A percentile compares a stretch with the other conserved stretches of the same genome.
phyloP scores from a whole-genome alignment of 163 green algal species.

The Scenedesmus sp. region DNA sequence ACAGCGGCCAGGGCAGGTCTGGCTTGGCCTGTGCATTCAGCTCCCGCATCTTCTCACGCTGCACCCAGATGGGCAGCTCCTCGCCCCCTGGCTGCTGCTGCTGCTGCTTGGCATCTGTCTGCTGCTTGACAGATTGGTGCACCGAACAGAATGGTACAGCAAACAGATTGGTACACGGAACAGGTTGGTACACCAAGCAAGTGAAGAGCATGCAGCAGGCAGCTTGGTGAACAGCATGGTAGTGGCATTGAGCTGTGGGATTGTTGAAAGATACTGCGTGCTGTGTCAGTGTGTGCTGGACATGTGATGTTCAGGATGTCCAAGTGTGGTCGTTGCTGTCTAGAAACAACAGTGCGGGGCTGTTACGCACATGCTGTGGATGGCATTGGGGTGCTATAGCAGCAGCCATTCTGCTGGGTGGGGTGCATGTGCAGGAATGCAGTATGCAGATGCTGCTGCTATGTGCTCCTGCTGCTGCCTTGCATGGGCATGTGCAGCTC shows the following conservation, averaged over 20 bases:
- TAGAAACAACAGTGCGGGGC: too few species aligned
- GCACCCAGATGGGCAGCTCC: constrained; percentile 66
- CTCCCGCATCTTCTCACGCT: constrained; percentile 68
- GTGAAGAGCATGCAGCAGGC: neutral
- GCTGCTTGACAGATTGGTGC: neutral
- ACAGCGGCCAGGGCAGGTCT: constrained; percentile 72
- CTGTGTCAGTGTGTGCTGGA: neutral
- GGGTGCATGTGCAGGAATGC: neutral
- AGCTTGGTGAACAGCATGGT: neutral
- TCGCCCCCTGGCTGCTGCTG: constrained; percentile 33
- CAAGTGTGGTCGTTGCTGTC: neutral
- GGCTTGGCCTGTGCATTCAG: constrained; percentile 51
- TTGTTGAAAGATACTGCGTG: neutral
- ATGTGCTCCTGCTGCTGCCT: neutral
- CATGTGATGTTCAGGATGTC: neutral
- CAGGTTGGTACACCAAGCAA: neutral
- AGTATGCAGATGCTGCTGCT: neutral
- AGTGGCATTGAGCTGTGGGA: neutral
- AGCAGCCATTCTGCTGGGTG: neutral
- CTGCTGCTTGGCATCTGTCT: constrained; percentile 4
- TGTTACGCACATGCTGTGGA: neutral
- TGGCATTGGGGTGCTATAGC: neutral
- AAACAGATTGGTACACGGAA: too few species aligned
- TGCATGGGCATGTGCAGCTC: neutral
- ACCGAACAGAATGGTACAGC: too few species aligned